Conservation (phyloP, 2,329 filamentous ascomycete species). For the Fusarium sp. region DNA sequence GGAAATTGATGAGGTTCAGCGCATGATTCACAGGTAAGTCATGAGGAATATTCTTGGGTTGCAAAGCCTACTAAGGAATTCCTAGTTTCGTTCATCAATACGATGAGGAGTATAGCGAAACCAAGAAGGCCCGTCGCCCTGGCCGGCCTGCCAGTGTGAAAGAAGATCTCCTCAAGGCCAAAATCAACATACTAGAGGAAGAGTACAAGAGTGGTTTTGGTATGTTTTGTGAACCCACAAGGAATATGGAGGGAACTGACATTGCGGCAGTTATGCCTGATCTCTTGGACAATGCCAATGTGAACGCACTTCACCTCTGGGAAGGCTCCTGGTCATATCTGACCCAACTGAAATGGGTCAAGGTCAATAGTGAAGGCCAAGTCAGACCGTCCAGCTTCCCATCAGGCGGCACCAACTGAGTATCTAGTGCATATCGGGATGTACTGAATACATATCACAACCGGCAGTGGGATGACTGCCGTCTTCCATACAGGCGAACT, state of each 20-base stretch:
- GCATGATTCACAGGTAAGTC: constrained; percentile 68
- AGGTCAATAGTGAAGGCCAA: constrained; percentile 72
- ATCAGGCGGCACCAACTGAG: constrained; percentile 53
- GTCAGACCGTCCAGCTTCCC: constrained; percentile 81
- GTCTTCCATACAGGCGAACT: not conserved
- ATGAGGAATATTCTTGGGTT: not conserved
- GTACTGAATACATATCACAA: not conserved
- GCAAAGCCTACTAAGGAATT: not conserved
- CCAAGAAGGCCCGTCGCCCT: constrained; percentile 76
- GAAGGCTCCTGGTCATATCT: constrained; percentile 86
- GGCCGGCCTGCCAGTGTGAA: constrained; percentile 81
- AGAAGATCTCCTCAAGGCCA: constrained; percentile 80
- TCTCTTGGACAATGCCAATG: constrained; percentile 71
- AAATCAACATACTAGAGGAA: constrained; percentile 74
- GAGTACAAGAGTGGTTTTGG: constrained; percentile 88
- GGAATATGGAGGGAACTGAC: constrained; percentile 24
- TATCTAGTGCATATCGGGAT: too few relatives aligned
- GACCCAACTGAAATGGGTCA: constrained; percentile 78
- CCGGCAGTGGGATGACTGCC: not conserved
- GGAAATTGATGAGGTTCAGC: constrained; percentile 65
- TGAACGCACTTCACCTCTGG: constrained; percentile 75
- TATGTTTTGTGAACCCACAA: constrained; percentile 52
- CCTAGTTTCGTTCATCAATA: constrained; percentile 71
- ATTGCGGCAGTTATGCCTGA: constrained; percentile 73
- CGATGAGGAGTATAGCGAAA: constrained; percentile 72